Conservation (phyloP, 768 basidiomycete species). For the Trametes villosa region DNA sequence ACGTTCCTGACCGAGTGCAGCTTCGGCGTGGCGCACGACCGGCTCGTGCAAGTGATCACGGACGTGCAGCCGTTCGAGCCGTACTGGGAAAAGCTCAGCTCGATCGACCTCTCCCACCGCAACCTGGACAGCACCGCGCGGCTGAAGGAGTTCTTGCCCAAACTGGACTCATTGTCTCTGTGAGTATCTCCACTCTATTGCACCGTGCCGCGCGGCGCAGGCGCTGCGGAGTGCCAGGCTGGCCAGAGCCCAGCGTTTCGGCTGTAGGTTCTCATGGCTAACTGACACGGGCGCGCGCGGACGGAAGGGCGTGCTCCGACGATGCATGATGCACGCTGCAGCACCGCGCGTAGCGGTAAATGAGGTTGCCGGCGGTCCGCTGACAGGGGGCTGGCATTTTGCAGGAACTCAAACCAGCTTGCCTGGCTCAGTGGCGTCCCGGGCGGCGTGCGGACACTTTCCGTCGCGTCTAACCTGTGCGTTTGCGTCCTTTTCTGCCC, state of each 20-base stretch:
- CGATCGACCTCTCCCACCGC: constrained; percentile 75
- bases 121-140: constrained; percentile 81
- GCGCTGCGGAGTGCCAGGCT: constrained; percentile 3
- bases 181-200: constrained; percentile 45
- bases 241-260: not conserved
- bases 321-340: not conserved
- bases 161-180: constrained; percentile 75
- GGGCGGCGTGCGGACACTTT: constrained; percentile 70
- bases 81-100: constrained; percentile 82
- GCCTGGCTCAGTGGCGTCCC: constrained; percentile 84
- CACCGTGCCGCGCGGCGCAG: not conserved
- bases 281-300: constrained; percentile 10
- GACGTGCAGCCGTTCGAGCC: constrained; percentile 95
- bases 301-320: not conserved
- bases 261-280: constrained; percentile 5
- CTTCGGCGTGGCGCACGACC: constrained; percentile 92
- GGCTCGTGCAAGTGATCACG: constrained; percentile 89
- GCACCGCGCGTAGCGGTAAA: not conserved
- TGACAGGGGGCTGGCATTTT: not conserved
- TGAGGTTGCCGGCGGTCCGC: not conserved
- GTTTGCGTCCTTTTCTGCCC: constrained; percentile 31
- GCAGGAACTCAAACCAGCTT: constrained; percentile 73
- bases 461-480: constrained; percentile 76
- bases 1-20: constrained; percentile 96
- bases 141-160: constrained; percentile 88